These are phyloP conservation scores for Vicia sativa DNA, from an alignment of 306 rosid species.

Conservation along the genomic window DNA sequence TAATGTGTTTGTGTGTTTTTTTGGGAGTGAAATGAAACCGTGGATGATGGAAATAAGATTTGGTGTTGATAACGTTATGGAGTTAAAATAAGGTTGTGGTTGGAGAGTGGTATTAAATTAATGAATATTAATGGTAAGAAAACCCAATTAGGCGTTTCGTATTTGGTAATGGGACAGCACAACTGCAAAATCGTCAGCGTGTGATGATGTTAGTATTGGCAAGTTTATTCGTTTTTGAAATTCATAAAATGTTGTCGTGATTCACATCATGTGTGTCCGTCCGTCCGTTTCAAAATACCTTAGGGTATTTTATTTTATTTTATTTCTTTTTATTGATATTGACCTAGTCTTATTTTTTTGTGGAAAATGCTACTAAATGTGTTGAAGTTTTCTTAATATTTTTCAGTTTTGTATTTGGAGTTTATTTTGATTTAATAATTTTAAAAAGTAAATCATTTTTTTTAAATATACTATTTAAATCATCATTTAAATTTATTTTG, in stretches of 20 bases:
- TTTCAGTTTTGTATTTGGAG: no score
- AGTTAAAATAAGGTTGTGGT: neutral
- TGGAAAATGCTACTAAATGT: no score
- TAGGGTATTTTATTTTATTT: no score
- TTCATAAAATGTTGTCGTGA: neutral
- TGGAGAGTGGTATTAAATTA: neutral
- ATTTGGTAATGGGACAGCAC: neutral
- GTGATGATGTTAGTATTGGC: neutral
- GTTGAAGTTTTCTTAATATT: no score
- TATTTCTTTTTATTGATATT: no score
- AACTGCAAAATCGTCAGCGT: neutral
- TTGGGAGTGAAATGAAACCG: neutral
- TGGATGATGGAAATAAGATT: neutral
- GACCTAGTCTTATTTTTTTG: no score
- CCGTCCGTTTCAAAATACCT: neutral
- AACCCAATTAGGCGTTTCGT: neutral
- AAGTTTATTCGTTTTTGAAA: neutral
- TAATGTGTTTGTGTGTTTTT: neutral
- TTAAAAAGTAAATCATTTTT: no score
- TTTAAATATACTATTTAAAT: no score
- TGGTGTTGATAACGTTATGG: neutral
- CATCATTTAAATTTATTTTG: no score
- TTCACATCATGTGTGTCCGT: neutral
- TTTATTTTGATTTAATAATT: no score
- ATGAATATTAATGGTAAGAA: neutral